Conservation (phyloP, 345 rosid genomes). For the Noccaea bulbosa region DNA sequence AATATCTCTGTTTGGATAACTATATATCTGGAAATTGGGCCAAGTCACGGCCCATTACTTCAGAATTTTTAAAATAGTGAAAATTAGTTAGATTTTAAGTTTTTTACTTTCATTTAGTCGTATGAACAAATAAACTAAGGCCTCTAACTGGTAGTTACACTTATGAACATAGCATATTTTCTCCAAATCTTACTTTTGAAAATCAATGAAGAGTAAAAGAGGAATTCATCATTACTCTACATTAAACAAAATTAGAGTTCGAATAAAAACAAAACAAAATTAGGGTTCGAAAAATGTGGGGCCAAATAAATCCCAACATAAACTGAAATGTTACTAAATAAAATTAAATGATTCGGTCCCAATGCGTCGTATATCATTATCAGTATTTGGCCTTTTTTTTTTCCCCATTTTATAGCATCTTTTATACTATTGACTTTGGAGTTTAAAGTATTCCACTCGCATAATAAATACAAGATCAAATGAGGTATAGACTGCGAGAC, state of each 20-base stretch:
- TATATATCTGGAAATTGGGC: too few relatives aligned
- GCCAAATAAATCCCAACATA: conserved; percentile 19
- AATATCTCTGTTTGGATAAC: too few relatives aligned
- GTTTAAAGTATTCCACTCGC: not conserved
- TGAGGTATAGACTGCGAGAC: not conserved
- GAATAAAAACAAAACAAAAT: conserved; percentile 12
- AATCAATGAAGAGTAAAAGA: conserved; percentile 4
- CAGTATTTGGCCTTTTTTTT: not conserved
- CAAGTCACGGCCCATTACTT: too few relatives aligned
- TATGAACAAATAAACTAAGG: not conserved
- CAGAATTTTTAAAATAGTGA: too few relatives aligned
- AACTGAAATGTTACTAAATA: conserved; percentile 31
- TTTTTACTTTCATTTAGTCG: too few relatives aligned
- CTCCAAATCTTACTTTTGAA: not conserved
- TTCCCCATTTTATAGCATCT: not conserved
- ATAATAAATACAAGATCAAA: not conserved
- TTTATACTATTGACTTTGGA: conserved; percentile 22
- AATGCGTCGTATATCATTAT: conserved; percentile 3
- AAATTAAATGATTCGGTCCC: conserved; percentile 28
- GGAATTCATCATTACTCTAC: not conserved
- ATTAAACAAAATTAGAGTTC: conserved; percentile 1
- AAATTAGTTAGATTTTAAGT: too few relatives aligned
- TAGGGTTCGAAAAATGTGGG: conserved; percentile 23
- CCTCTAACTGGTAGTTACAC: not conserved
- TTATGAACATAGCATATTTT: conserved; percentile 9